Percentiles rank a stretch among this genome's conserved stretches.
These are phyloP conservation scores for Gypsophila paniculata DNA, from an alignment of 179 eudicot species.

Conservation along the genomic window DNA sequence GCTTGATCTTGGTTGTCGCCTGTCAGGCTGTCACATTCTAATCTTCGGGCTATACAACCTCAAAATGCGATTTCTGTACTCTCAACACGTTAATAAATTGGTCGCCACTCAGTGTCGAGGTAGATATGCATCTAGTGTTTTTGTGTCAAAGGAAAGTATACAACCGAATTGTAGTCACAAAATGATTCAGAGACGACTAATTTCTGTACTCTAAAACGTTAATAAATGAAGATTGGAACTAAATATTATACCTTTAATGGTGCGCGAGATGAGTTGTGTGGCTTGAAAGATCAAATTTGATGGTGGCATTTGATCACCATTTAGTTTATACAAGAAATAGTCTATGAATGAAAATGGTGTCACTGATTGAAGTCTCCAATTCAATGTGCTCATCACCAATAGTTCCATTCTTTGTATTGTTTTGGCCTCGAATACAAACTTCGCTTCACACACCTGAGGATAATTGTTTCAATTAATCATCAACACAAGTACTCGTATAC, in stretches of 20 bases:
- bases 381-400: slow-evolving; percentile 65
- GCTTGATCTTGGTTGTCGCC: too few relatives aligned
- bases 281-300: slow-evolving; percentile 37
- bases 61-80: too few relatives aligned
- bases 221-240: too few relatives aligned
- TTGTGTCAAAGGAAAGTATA: too few relatives aligned
- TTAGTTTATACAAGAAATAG: slow-evolving; percentile 46
- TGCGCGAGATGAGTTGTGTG: slow-evolving; percentile 52
- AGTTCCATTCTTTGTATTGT: slow-evolving; percentile 80
- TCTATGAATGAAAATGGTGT: slow-evolving; percentile 77
- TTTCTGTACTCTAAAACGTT: too few relatives aligned
- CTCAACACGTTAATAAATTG: too few relatives aligned
- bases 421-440: slow-evolving; percentile 61
- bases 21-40: too few relatives aligned
- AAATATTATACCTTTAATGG: slow-evolving; percentile 40
- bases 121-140: too few relatives aligned
- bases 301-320: slow-evolving; percentile 42
- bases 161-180: neutral
- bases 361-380: slow-evolving; percentile 78
- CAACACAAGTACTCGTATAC: too few relatives aligned
- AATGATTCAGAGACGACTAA: neutral
- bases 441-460: slow-evolving; percentile 48
- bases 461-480: neutral
- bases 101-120: too few relatives aligned
- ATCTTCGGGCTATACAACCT: too few relatives aligned